A percentile compares a stretch with the other conserved stretches of the same genome.
Conservation (phyloP, 495 filamentous ascomycete genomes). For the Cairneyella variabilis region DNA sequence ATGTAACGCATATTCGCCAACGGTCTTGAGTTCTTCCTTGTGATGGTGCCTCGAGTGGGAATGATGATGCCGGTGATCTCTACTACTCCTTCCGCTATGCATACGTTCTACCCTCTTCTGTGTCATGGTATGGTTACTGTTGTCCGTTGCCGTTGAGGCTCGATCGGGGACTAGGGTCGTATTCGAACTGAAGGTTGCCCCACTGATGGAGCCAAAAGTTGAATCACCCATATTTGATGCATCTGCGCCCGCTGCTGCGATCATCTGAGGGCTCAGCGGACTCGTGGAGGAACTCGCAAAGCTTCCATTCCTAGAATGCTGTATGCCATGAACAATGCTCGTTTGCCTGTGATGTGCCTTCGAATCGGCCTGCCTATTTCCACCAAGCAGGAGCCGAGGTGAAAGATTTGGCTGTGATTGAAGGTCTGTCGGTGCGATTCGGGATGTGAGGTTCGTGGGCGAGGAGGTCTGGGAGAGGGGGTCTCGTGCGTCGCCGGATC, state of each 20-base stretch:
- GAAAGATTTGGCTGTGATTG: constrained; percentile 16
- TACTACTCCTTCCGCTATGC: constrained; percentile 61
- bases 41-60: constrained; percentile 78
- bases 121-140: constrained; percentile 20
- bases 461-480: constrained; percentile 11
- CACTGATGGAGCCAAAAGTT: constrained; percentile 23
- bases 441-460: constrained; percentile 2
- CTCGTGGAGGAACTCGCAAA: constrained; percentile 58
- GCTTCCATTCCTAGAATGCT: constrained; percentile 86
- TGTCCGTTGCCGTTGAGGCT: constrained; percentile 14
- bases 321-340: constrained; percentile 90
- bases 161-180: constrained; percentile 21
- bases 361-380: constrained; percentile 13
- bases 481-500: constrained; percentile 12
- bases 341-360: constrained; percentile 77
- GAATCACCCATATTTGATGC: constrained; percentile 43
- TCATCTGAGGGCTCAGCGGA: constrained; percentile 79
- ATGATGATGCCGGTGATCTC: constrained; percentile 72
- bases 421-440: constrained; percentile 9
- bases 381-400: constrained; percentile 7
- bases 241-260: constrained; percentile 58
- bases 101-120: constrained; percentile 56
- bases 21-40: constrained; percentile 75
- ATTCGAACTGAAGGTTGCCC: constrained; percentile 24
- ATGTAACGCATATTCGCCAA: constrained; percentile 94